Conservation (phyloP, 768 basidiomycete species). For the Boletellus ananiceps region DNA sequence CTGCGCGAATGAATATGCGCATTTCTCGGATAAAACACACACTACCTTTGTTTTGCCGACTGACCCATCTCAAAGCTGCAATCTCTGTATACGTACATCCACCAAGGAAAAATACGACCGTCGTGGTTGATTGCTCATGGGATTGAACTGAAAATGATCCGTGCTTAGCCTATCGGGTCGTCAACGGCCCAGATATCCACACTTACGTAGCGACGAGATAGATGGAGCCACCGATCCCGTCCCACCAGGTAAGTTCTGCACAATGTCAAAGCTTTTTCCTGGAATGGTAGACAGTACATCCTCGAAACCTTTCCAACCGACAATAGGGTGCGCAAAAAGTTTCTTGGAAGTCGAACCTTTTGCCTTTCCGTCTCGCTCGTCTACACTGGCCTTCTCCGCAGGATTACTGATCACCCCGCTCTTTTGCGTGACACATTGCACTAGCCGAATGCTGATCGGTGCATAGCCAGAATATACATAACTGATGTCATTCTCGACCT, state of each 20-base stretch:
- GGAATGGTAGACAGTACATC: constrained; percentile 79
- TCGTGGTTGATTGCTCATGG: constrained; percentile 67
- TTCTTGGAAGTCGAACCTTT: constrained; percentile 41
- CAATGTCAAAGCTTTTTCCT: constrained; percentile 81
- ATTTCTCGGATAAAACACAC: constrained; percentile 2
- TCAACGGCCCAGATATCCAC: background rate
- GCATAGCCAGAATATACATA: constrained; percentile 98
- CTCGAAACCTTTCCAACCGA: constrained; percentile 97
- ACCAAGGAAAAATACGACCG: constrained; percentile 93
- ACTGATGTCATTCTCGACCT: constrained; percentile 89
- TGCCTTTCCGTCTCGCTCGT: constrained; percentile 36
- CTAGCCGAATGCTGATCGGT: constrained; percentile 84
- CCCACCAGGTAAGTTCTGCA: constrained; percentile 39
- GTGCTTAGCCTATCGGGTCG: background rate
- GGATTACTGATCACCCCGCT: constrained; percentile 84
- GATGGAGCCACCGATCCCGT: constrained; percentile 24
- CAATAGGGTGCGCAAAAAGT: constrained; percentile 84
- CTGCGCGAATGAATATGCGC: constrained; percentile 37
- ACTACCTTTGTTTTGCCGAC: constrained; percentile 75
- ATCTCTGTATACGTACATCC: constrained; percentile 98
- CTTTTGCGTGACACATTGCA: constrained; percentile 92
- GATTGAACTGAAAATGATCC: constrained; percentile 36
- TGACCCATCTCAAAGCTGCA: constrained; percentile 89
- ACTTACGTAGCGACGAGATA: constrained; percentile 35
- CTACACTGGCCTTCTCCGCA: constrained; percentile 45